Conservation (phyloP, 345 rosid species). For the Linum usitatissimum region DNA sequence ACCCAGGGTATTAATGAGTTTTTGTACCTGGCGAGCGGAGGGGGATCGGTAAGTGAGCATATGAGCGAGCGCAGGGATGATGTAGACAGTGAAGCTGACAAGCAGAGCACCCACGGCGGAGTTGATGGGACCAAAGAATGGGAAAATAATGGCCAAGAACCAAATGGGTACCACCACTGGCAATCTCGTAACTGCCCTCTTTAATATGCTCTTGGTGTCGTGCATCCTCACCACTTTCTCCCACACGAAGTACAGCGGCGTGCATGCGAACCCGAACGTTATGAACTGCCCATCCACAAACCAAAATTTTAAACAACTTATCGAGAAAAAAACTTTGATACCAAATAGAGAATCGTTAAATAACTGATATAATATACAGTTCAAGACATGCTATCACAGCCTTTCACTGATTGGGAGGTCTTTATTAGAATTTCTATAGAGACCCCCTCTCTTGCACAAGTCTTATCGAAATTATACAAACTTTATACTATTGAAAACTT, state of each 20-base stretch:
- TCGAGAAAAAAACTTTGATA: too few relatives aligned
- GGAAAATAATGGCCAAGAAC: conserved; percentile 81
- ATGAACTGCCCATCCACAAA: conserved; percentile 44
- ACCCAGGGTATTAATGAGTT: background rate
- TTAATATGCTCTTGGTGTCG: conserved; percentile 55
- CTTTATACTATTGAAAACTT: too few relatives aligned
- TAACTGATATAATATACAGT: too few relatives aligned
- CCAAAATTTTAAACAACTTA: too few relatives aligned
- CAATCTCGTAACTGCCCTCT: conserved; percentile 53
- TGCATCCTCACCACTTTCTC: conserved; percentile 81
- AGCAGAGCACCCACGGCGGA: conserved; percentile 77
- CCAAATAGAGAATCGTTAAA: too few relatives aligned
- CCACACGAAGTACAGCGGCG: conserved; percentile 85
- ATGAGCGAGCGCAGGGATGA: conserved; percentile 78
- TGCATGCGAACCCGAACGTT: conserved; percentile 77
- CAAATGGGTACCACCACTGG: conserved; percentile 80
- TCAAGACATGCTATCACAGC: background rate
- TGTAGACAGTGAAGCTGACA: conserved; percentile 83
- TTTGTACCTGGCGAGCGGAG: conserved; percentile 48
- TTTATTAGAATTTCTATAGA: too few relatives aligned
- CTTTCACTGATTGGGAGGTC: too few relatives aligned
- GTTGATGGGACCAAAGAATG: conserved; percentile 85
- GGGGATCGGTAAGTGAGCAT: conserved; percentile 63
- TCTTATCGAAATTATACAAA: too few relatives aligned
- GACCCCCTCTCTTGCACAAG: too few relatives aligned